Evolutionary conservation across 495 filamentous ascomycete genomes (phyloP), one percentile per base, ranked within the genome.

Genomic region (Tricharina praecox): DNA sequence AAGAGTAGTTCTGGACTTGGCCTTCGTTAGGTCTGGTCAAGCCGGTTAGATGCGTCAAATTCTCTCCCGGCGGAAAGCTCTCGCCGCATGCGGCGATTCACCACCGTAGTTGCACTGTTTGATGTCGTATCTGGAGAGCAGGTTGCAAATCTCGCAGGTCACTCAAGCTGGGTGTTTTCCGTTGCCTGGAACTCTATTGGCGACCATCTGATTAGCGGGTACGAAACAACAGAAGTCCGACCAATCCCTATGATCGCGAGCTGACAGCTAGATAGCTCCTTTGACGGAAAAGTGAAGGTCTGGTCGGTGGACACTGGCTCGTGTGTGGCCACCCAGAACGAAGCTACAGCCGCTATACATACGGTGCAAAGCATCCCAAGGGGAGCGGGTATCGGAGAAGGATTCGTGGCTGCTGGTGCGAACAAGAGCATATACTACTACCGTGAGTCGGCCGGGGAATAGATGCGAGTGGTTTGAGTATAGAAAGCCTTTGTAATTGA

Each of bases 81-180:
- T 97, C 18, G 92, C 92, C 26, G 90, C 87, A n/a, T 82, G 84
- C 23, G 90, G 90, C 35, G 85, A 96, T 58, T 78, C 87, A 92
- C 88, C 2, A 78, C 77, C 40, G 70, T 93, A 38, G 93, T 97
- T 54, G 80, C 81, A 0, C 67, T 96, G 38, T 97, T 93, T 64
- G 88, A 96, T 60, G 82, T 88, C 36, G 69, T 74, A 26, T 83
- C 88, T 50, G 92, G 92, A 16, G 86, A 95, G 59, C 90, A 94
- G 61, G 79, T 95, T 3, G 82, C 77, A 35, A 93, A 84, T 56
- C 67, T 96, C 2, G 69, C 73, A 0, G 81, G 86, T 0, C 80
- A 92, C 54, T 68, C 72, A 0, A 78, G 82, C 24, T 96, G 88
- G 88, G 74, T 96, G 38, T 75, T 88, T 42, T 81, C 79, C 19